A percentile compares a stretch with the other conserved stretches of the same genome.
These are phyloP conservation scores for Neurospora sp. DNA, from an alignment of 495 filamentous ascomycete genomes.

Conservation along the genomic window DNA sequence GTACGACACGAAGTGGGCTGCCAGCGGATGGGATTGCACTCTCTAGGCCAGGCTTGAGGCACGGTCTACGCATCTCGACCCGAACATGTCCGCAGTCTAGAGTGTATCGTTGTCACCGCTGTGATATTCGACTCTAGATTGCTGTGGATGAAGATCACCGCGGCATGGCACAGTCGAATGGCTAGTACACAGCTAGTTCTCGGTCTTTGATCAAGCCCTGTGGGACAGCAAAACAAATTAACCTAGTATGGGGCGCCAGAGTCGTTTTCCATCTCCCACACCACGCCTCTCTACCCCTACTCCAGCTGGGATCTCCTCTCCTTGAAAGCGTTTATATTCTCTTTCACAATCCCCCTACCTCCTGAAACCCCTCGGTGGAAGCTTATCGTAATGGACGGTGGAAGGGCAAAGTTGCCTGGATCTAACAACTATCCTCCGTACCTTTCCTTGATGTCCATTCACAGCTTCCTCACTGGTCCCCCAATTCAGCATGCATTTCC, in stretches of 20 bases:
- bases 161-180: not conserved
- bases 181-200: not conserved
- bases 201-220: not conserved
- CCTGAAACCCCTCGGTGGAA: not conserved
- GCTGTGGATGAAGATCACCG: not conserved
- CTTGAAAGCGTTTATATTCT: not conserved
- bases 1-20: not conserved
- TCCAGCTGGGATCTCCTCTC: not conserved
- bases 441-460: not conserved
- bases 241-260: not conserved
- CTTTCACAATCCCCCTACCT: not conserved
- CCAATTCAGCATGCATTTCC: not conserved
- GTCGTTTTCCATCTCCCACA: not conserved
- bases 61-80: not conserved
- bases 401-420: not conserved
- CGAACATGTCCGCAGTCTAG: not conserved
- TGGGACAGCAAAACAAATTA: not conserved
- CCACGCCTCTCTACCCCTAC: not conserved
- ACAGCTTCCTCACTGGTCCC: not conserved
- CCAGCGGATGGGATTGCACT: not conserved
- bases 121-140: not conserved
- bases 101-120: not conserved
- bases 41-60: not conserved
- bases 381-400: not conserved
- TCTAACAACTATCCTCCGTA: not conserved